Conservation (phyloP, 179 eudicot genomes). For the Carnegiea gigantea region DNA sequence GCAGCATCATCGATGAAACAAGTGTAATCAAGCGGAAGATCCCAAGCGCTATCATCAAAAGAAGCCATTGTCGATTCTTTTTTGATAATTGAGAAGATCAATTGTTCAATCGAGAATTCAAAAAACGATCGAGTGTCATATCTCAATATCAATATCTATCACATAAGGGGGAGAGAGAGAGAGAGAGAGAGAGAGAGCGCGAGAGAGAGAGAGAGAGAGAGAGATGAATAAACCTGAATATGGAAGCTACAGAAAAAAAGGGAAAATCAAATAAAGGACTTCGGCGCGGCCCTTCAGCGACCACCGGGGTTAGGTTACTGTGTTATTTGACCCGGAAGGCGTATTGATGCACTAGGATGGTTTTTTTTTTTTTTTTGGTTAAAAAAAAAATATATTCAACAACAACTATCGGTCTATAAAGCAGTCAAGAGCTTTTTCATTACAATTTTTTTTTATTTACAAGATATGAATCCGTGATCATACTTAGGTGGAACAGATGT, state of each 20-base stretch:
- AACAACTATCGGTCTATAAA: too few species aligned
- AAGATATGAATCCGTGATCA: too few species aligned
- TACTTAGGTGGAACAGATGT: too few species aligned
- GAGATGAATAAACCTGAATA: not conserved
- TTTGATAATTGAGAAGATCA: constrained; percentile 9
- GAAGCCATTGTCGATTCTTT: constrained; percentile 36
- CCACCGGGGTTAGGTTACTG: not conserved
- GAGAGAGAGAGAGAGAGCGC: not conserved
- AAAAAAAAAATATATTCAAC: too few species aligned
- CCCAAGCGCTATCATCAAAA: constrained; percentile 56
- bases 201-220: not conserved
- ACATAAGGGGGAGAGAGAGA: not conserved
- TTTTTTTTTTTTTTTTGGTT: too few species aligned
- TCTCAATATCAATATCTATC: too few species aligned
- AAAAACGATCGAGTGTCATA: not conserved
- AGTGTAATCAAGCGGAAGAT: constrained; percentile 42
- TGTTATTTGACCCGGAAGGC: not conserved
- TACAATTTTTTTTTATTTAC: too few species aligned
- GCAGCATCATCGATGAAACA: constrained; percentile 50
- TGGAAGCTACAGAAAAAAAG: too few species aligned
- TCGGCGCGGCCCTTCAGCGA: not conserved
- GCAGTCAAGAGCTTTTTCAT: too few species aligned
- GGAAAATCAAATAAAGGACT: not conserved
- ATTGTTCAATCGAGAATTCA: not conserved
- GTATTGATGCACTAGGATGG: too few species aligned